These are phyloP conservation scores for Aureobasidium sp. DNA, from an alignment of 2,329 filamentous ascomycete species.

Conservation along the genomic window DNA sequence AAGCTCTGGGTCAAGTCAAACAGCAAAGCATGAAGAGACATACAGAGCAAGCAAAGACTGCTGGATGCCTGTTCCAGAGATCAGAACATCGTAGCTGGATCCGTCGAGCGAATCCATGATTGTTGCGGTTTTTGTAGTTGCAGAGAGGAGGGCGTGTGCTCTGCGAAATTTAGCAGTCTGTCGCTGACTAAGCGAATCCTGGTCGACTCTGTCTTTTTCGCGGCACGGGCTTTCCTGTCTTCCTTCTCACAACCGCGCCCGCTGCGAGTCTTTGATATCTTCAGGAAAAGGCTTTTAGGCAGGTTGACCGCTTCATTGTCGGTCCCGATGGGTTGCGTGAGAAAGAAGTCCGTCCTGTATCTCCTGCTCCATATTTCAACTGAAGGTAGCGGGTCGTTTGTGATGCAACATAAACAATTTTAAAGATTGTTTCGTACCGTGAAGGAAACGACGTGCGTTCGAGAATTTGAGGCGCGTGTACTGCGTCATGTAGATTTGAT, in stretches of 20 bases:
- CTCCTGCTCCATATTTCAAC: slow-evolving; percentile 41
- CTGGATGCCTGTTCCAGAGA: slow-evolving; percentile 46
- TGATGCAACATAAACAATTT: slow-evolving; percentile 36
- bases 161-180: not conserved
- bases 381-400: slow-evolving; percentile 46
- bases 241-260: slow-evolving; percentile 25
- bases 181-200: slow-evolving; percentile 11
- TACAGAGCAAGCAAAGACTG: slow-evolving; percentile 50
- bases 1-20: slow-evolving; percentile 30
- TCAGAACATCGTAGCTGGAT: slow-evolving; percentile 47
- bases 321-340: slow-evolving; percentile 34
- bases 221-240: not conserved
- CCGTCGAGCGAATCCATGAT: slow-evolving; percentile 45
- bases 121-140: not conserved
- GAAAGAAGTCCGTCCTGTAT: slow-evolving; percentile 43
- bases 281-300: slow-evolving; percentile 12
- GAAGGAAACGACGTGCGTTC: no score
- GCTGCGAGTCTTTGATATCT: slow-evolving; percentile 27
- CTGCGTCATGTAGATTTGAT: not conserved
- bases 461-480: not conserved
- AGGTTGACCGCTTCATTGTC: slow-evolving; percentile 38
- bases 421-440: not conserved
- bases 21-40: slow-evolving; percentile 23
- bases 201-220: not conserved
- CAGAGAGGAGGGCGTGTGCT: slow-evolving; percentile 3